A percentile compares a stretch with the other conserved stretches of the same genome.
Evolutionary conservation across 2,329 filamentous ascomycete species (phyloP).

Genomic region (Tympanopsis confertula): DNA sequence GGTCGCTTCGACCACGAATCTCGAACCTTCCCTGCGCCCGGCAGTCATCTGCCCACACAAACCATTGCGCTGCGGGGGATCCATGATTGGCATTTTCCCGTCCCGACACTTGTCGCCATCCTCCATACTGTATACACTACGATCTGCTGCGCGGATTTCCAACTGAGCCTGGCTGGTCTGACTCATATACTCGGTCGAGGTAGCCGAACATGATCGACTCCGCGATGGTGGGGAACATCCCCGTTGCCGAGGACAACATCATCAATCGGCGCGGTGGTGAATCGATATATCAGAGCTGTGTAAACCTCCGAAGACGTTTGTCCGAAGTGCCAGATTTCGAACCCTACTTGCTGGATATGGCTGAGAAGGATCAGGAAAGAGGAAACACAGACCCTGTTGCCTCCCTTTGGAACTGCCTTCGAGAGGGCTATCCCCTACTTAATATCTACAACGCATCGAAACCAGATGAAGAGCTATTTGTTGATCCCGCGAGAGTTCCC

Average conservation of each 20-base stretch:
- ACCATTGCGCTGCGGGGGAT: no score
- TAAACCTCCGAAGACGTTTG: slow-evolving; percentile 52
- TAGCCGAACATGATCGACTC: neutral
- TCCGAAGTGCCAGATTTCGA: slow-evolving; percentile 56
- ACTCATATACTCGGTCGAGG: no score
- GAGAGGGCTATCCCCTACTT: slow-evolving; percentile 55
- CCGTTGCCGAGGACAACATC: slow-evolving; percentile 56
- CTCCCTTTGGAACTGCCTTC: slow-evolving; percentile 58
- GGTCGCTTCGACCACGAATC: no score
- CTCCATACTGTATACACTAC: no score
- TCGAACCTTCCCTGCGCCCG: no score
- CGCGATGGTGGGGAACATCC: slow-evolving; percentile 17
- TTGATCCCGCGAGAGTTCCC: slow-evolving; percentile 34
- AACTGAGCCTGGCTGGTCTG: no score
- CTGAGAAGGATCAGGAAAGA: slow-evolving; percentile 44
- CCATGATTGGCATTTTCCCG: no score
- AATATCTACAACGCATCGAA: slow-evolving; percentile 59
- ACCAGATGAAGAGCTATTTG: slow-evolving; percentile 38
- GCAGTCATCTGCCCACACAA: no score
- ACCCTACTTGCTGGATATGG: slow-evolving; percentile 47
- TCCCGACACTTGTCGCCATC: no score
- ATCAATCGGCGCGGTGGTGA: slow-evolving; percentile 63
- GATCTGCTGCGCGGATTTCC: no score
- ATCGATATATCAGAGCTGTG: slow-evolving; percentile 63
- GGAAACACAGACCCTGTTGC: slow-evolving; percentile 54